phyloP scores from a whole-genome alignment of 352 stramenopile genomes.

The Phytopythium mirpurense region DNA sequence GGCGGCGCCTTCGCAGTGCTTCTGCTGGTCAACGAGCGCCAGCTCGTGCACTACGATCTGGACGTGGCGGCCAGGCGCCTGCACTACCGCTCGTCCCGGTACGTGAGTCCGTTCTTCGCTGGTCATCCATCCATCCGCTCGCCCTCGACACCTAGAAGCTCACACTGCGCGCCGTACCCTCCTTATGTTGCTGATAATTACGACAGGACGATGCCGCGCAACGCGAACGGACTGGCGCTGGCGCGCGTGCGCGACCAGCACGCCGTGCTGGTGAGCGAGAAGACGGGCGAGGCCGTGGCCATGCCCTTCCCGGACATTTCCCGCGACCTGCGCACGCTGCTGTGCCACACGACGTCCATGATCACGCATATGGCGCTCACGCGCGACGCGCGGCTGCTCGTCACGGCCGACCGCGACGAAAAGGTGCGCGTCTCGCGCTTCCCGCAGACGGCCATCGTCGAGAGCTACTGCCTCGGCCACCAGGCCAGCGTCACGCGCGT shows the following conservation, averaged over 20 bases:
- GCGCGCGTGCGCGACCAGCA: slow-evolving; percentile 29
- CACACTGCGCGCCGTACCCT: no score
- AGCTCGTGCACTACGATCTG: slow-evolving; percentile 72
- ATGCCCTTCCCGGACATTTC: slow-evolving; percentile 69
- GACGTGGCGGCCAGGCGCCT: slow-evolving; percentile 36
- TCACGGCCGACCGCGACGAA: slow-evolving; percentile 80
- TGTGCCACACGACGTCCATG: slow-evolving; percentile 86
- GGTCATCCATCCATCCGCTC: no score
- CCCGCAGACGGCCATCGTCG: slow-evolving; percentile 59
- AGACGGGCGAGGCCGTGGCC: slow-evolving; percentile 77
- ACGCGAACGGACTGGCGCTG: slow-evolving; percentile 63
- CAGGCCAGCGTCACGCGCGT: slow-evolving; percentile 60
- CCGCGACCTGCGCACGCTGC: slow-evolving; percentile 61
- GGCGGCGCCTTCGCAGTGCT: slow-evolving; percentile 29
- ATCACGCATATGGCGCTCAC: slow-evolving; percentile 69
- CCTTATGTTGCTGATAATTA: no score
- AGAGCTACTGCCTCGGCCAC: slow-evolving; percentile 84
- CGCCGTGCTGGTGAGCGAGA: slow-evolving; percentile 68
- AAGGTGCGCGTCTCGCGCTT: slow-evolving; percentile 85
- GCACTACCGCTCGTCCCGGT: slow-evolving; percentile 27
- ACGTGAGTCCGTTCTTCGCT: neutral
- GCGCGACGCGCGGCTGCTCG: slow-evolving; percentile 42
- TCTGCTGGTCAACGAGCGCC: slow-evolving; percentile 62
- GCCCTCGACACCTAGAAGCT: no score
- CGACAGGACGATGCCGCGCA: slow-evolving; percentile 44